A percentile compares a stretch with the other conserved stretches of the same genome.
Evolutionary conservation across 495 filamentous ascomycete species (phyloP).

Genomic region (Achaetomiella virescens): DNA sequence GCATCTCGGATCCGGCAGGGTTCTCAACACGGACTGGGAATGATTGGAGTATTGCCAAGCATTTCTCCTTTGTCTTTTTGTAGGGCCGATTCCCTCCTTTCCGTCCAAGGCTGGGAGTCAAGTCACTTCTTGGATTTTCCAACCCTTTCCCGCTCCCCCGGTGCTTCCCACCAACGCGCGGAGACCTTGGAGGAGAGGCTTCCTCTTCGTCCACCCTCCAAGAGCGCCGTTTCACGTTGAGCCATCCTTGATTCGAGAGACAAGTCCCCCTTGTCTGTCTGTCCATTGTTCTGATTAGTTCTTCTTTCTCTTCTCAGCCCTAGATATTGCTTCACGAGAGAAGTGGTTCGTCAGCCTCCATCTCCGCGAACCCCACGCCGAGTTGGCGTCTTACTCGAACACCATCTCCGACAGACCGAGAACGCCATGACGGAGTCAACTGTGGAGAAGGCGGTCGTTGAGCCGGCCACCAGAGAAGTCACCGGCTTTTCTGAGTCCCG

Average conservation of each 20-base stretch:
- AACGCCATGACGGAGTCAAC: neutral
- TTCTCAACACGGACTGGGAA: conserved; percentile 8
- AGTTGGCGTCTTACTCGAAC: too few relatives aligned
- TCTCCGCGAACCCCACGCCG: too few relatives aligned
- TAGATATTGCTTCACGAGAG: neutral
- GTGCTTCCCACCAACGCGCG: neutral
- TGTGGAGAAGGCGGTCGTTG: neutral
- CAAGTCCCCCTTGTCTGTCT: neutral
- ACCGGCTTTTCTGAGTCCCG: conserved; percentile 8
- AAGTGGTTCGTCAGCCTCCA: too few relatives aligned
- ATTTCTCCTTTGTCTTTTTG: neutral
- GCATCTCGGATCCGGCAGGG: neutral
- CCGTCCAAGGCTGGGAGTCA: neutral
- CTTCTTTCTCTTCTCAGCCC: neutral
- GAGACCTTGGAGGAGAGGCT: conserved; percentile 8
- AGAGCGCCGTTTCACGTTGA: neutral
- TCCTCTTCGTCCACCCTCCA: conserved; percentile 9
- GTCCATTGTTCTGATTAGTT: neutral
- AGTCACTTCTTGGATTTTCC: neutral
- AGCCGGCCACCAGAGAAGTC: neutral
- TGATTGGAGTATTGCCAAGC: conserved; percentile 1
- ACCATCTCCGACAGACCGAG: neutral
- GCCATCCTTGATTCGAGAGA: neutral
- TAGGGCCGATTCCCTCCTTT: neutral
- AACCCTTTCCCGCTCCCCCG: neutral